Evolutionary conservation across 352 stramenopile genomes (phyloP).

Genomic region (Phytophthora aleatoria): DNA sequence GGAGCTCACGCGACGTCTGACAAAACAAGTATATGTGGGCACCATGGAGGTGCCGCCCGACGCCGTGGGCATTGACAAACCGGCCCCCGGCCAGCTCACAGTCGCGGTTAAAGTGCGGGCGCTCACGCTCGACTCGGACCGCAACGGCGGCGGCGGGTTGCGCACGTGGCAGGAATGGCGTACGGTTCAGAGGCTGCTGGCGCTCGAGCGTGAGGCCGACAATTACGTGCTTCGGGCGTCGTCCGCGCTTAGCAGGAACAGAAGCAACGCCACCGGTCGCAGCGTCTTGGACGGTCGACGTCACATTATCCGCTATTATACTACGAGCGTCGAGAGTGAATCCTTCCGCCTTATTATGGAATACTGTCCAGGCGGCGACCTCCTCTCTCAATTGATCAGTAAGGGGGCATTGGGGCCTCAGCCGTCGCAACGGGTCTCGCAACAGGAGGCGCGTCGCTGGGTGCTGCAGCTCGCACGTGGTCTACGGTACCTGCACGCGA

Average conservation of each 20-base stretch:
- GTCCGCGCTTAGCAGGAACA: constrained; percentile 8
- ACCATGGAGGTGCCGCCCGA: constrained; percentile 25
- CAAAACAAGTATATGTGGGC: constrained; percentile 39
- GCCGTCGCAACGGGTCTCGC: constrained; percentile 26
- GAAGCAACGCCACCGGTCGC: not conserved
- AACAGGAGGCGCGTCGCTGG: constrained; percentile 47
- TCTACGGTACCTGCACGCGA: constrained; percentile 47
- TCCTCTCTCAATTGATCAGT: constrained; percentile 46
- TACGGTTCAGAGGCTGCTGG: constrained; percentile 37
- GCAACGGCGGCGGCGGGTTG: constrained; percentile 36
- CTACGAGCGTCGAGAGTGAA: constrained; percentile 49
- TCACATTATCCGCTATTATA: constrained; percentile 52
- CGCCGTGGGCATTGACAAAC: constrained; percentile 17
- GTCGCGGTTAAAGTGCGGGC: constrained; percentile 44
- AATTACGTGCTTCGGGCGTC: constrained; percentile 14
- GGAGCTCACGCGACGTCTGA: constrained; percentile 33
- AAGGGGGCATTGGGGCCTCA: constrained; percentile 16
- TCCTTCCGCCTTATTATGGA: constrained; percentile 66
- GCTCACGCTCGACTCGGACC: constrained; percentile 41
- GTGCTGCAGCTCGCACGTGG: constrained; percentile 50
- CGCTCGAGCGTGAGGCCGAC: constrained; percentile 30
- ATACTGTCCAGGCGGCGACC: constrained; percentile 54
- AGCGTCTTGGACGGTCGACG: constrained; percentile 36
- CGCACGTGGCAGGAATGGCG: constrained; percentile 49
- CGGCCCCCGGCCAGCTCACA: constrained; percentile 9